Evolutionary conservation across 1,284 basidiomycete species (phyloP).

Genomic region (Cryptococcus hybrid): DNA sequence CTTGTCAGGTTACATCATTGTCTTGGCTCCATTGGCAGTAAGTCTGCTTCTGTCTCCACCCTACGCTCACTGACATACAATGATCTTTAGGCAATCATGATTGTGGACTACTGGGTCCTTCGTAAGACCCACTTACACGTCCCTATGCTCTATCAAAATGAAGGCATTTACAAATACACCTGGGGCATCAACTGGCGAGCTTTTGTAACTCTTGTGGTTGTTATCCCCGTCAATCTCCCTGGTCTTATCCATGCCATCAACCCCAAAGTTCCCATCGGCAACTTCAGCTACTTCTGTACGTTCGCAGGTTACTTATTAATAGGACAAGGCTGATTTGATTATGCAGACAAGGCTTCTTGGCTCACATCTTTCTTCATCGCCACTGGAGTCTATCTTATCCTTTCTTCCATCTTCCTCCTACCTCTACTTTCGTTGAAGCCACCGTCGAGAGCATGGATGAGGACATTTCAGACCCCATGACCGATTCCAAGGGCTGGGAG

Average conservation of each 20-base stretch:
- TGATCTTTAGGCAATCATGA: slow-evolving; percentile 31
- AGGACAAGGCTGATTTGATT: not conserved
- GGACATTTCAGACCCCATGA: slow-evolving; percentile 5
- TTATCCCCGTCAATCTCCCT: slow-evolving; percentile 42
- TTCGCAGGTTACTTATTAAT: not conserved
- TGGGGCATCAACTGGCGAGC: slow-evolving; percentile 46
- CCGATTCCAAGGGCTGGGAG: slow-evolving; percentile 26
- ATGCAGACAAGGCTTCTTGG: slow-evolving; percentile 35
- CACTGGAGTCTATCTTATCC: slow-evolving; percentile 22
- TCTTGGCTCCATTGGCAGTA: slow-evolving; percentile 39
- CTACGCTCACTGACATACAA: not conserved
- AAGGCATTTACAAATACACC: slow-evolving; percentile 45
- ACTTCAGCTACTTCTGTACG: slow-evolving; percentile 40
- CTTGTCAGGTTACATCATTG: slow-evolving; percentile 45
- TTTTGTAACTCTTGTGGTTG: slow-evolving; percentile 29
- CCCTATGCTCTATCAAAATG: slow-evolving; percentile 44
- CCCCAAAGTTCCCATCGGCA: slow-evolving; percentile 34
- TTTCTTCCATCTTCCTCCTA: slow-evolving; percentile 30
- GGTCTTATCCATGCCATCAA: slow-evolving; percentile 43
- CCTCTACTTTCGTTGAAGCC: slow-evolving; percentile 24
- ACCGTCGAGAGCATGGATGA: slow-evolving; percentile 38
- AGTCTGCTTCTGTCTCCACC: not conserved
- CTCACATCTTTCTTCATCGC: slow-evolving; percentile 37
- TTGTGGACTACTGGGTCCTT: slow-evolving; percentile 43
- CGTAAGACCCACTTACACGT: slow-evolving; percentile 34